phyloP scores from a whole-genome alignment of 805 yeast species.

The Debaryomyces castellii region DNA sequence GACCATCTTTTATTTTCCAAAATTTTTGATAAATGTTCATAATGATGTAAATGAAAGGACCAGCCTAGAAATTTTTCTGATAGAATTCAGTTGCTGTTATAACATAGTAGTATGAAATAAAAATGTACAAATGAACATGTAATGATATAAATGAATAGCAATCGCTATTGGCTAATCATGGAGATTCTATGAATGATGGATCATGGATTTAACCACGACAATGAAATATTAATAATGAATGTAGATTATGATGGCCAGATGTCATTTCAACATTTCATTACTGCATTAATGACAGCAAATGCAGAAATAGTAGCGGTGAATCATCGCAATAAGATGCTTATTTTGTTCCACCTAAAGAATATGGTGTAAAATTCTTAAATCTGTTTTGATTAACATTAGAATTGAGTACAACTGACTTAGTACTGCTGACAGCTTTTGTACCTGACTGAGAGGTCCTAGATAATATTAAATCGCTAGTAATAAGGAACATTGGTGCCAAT shows the following conservation, averaged over 20 bases:
- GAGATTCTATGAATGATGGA: background rate
- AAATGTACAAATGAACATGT: background rate
- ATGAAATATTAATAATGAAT: background rate
- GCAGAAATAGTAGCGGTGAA: background rate
- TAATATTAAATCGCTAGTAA: conserved; percentile 28
- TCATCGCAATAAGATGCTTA: background rate
- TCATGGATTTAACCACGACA: background rate
- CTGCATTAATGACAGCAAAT: no score
- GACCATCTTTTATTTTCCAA: no score
- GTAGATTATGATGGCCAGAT: background rate
- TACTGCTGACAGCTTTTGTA: conserved; percentile 6
- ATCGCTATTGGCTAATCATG: background rate
- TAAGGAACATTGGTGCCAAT: conserved; percentile 30
- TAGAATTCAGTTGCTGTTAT: background rate
- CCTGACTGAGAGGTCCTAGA: conserved; percentile 18
- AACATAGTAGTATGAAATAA: background rate
- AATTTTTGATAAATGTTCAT: no score
- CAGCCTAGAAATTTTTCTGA: background rate
- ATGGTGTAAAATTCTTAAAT: conserved; percentile 1
- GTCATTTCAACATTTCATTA: no score
- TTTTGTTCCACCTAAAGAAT: background rate
- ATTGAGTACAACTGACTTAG: background rate
- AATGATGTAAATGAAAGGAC: background rate
- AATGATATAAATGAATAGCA: no score
- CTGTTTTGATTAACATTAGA: conserved; percentile 1